Base-by-base conservation (phyloP, 1,284 basidiomycete species). In the Moesziomyces sp. region DNA sequence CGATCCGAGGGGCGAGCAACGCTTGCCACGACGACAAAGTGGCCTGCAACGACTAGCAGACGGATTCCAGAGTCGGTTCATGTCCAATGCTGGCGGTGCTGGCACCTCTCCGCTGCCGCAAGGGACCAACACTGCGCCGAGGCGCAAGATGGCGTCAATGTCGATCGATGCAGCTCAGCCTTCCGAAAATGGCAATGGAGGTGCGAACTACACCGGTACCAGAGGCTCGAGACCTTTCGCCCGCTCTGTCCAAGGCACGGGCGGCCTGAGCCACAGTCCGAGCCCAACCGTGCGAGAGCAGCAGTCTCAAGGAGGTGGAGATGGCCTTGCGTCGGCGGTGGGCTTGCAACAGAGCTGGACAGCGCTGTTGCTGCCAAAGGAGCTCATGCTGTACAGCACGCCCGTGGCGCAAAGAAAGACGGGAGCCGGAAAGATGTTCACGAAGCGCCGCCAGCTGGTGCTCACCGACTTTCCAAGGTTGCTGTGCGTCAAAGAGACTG, bases 401-500 rank as follows among this genome's bases (percentile, higher is more conserved):
- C 80, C 80, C 16, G 76, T 82, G 19, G 52, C 76, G n/a, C 76
- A 80, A 10, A 66, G 69, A n/a, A 76, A 71, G 59, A 74, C 77
- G 11, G 80, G 79, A 1, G 51, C 78, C 3, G 76, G 77, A 2
- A 74, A 76, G 46, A 79, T 80, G 62, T 87, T 80, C 61, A 85
- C 65, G 54, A 86, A 77, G 74, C 86, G 86, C 42, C 84, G 86
- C 5, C 85, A 86, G 46, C 81, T 88, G 44, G 83, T 88, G 30
- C 76, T 88, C 3, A 88, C 87, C 18, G 86, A 87, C 70, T 85
- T 87, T 52, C 87, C 87, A 5, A 82, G 87, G 7, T 78, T 88
- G n/a, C 79, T 88, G 10, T 86, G 86, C 56, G 85, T 87, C 76
- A 87, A 87, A 70, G 87, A 87, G 51, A 70, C 72, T 3, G 76